phyloP scores from a whole-genome alignment of 148 eudicot genomes.

The Salicornia ramosissima region DNA sequence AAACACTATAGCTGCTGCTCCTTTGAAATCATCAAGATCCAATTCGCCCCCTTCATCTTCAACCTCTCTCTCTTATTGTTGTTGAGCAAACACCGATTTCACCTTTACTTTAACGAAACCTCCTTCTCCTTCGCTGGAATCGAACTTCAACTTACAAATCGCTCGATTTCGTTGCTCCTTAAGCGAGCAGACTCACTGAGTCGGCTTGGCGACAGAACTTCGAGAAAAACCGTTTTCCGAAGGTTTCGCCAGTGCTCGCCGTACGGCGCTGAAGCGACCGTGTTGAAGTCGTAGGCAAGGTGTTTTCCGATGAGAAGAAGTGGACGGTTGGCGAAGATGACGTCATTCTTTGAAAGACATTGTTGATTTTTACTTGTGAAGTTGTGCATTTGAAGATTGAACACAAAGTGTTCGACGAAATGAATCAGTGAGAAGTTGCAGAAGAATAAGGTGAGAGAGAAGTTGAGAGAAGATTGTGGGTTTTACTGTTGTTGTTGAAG shows the following conservation, averaged over 20 bases:
- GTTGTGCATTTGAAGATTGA: no score
- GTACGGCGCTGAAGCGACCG: slow-evolving; percentile 29
- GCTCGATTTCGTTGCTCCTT: slow-evolving; percentile 30
- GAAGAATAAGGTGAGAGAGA: no score
- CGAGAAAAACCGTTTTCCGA: slow-evolving; percentile 31
- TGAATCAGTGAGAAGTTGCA: no score
- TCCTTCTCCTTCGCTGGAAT: not conserved
- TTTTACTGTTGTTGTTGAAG: no score
- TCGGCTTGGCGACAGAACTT: slow-evolving; percentile 33
- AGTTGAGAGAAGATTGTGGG: no score
- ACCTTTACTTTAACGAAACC: slow-evolving; percentile 32
- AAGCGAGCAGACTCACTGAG: slow-evolving; percentile 29
- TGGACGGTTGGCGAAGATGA: slow-evolving; percentile 44
- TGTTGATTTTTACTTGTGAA: no score
- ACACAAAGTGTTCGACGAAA: no score
- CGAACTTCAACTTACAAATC: slow-evolving; percentile 18
- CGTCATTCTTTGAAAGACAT: slow-evolving; percentile 40
- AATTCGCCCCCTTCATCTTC: no score
- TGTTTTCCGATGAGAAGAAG: slow-evolving; percentile 22
- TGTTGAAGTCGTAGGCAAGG: slow-evolving; percentile 32
- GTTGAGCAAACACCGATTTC: slow-evolving; percentile 29
- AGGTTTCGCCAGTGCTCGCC: slow-evolving; percentile 50
- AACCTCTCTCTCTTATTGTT: no score
- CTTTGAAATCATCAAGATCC: no score
- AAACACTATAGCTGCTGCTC: no score